Conservation (phyloP, 768 basidiomycete species). For the Hygrocybe coccinea region DNA sequence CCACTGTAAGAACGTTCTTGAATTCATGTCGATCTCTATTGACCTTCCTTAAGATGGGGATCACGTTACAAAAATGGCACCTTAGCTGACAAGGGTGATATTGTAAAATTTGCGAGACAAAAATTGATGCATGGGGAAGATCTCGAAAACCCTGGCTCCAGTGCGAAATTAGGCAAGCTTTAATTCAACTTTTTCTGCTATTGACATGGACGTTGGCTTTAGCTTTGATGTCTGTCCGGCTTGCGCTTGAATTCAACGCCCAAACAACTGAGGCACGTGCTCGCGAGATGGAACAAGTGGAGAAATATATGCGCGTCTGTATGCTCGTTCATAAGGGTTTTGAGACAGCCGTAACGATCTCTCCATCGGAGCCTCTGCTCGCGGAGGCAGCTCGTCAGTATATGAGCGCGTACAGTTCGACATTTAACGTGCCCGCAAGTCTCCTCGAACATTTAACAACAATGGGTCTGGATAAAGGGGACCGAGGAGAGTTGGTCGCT, state of each 20-base stretch:
- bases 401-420: background rate
- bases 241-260: too few relatives aligned
- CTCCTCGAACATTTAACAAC: background rate
- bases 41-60: background rate
- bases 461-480: background rate
- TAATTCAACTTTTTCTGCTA: too few relatives aligned
- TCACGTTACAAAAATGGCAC: background rate
- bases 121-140: background rate
- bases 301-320: too few relatives aligned
- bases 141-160: too few relatives aligned
- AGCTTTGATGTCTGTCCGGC: too few relatives aligned
- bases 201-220: too few relatives aligned
- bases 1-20: background rate
- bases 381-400: background rate
- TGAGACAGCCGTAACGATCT: background rate
- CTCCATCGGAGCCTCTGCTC: background rate
- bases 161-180: too few relatives aligned
- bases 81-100: background rate
- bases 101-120: conserved; percentile 1
- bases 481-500: conserved; percentile 4
- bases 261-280: too few relatives aligned
- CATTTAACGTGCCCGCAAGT: background rate
- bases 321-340: too few relatives aligned
- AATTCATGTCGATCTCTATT: background rate
- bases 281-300: too few relatives aligned